Evolutionary conservation across 176 grass and related monocot species (phyloP).

Genomic region (Chrysopogon serrulatus): DNA sequence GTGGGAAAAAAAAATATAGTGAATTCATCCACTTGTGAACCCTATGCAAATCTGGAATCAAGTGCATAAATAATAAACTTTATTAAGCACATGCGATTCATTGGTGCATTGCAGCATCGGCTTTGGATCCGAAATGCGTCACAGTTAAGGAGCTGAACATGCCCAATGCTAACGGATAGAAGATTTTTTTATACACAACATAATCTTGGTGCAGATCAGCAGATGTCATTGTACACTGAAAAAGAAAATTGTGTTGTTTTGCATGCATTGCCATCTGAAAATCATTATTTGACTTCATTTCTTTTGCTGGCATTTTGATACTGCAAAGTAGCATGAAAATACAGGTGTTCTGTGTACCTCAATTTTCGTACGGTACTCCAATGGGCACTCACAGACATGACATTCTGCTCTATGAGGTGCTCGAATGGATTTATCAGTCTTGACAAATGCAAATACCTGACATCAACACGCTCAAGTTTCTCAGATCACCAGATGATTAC

Average conservation of each 20-base stretch:
- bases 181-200: not conserved
- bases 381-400: slow-evolving; percentile 78
- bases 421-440: slow-evolving; percentile 52
- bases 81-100: not conserved
- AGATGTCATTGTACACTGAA: not conserved
- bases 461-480: slow-evolving; percentile 8
- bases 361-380: slow-evolving; percentile 92
- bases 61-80: not conserved
- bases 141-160: not conserved
- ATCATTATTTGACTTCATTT: not conserved
- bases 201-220: not conserved
- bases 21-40: not conserved
- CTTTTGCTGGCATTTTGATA: not conserved
- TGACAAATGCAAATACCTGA: slow-evolving; percentile 96
- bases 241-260: not conserved
- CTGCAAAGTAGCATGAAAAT: not conserved
- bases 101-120: not conserved
- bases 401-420: slow-evolving; percentile 74
- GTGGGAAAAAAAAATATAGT: not conserved
- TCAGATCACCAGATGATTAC: not conserved
- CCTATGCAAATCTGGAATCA: not conserved
- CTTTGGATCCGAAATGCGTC: not conserved
- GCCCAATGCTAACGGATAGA: not conserved
- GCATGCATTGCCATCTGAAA: not conserved
- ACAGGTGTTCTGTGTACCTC: slow-evolving; percentile 41